These are phyloP conservation scores for Vigna reflexopilosa DNA, from an alignment of 306 rosid species.

Conservation along the genomic window DNA sequence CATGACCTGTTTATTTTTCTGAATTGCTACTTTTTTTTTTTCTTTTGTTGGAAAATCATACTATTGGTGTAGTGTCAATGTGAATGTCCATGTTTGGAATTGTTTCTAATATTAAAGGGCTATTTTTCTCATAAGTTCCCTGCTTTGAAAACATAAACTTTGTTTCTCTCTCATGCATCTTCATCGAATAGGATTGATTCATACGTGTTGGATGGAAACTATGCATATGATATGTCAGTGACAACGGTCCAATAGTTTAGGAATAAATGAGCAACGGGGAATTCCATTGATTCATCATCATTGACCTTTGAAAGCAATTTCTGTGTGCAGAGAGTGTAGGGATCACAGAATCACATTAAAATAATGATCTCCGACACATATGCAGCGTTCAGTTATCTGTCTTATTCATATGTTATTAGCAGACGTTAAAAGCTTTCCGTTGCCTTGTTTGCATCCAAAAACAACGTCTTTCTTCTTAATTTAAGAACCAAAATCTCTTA, in stretches of 20 bases:
- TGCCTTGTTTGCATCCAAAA: neutral
- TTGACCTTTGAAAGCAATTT: neutral
- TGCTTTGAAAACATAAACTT: neutral
- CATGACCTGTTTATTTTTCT: neutral
- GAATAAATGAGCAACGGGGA: neutral
- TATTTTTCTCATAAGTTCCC: neutral
- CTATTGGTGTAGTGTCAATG: conserved; percentile 35
- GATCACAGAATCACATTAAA: conserved; percentile 17
- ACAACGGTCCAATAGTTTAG: neutral
- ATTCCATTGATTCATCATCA: conserved; percentile 3
- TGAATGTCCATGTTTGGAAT: conserved; percentile 30
- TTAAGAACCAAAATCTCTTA: no score
- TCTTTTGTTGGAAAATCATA: conserved; percentile 15
- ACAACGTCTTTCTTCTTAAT: neutral
- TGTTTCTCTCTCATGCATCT: neutral
- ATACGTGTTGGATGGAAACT: neutral
- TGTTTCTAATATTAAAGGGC: neutral
- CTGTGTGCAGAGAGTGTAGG: neutral
- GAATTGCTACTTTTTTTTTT: neutral
- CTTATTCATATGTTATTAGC: neutral
- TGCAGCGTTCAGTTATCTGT: conserved; percentile 11
- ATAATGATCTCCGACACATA: neutral
- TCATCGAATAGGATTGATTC: neutral
- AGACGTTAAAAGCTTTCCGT: no score
- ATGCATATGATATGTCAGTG: neutral